Conservation (phyloP, 805 yeast genomes). For the Saccharomycopsis malanga region DNA sequence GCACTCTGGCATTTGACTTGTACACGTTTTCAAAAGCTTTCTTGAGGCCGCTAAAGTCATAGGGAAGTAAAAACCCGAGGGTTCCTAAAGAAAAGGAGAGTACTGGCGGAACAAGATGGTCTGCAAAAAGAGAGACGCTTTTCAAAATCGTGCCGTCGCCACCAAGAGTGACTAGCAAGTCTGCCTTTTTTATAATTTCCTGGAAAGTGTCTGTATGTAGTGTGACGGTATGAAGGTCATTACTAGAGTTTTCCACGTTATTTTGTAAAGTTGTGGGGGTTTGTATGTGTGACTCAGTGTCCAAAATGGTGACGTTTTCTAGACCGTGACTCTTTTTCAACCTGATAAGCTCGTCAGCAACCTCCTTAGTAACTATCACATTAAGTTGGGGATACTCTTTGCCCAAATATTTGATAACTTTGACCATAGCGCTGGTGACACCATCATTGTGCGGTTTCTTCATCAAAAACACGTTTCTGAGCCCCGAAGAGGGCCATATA, state of each 20-base stretch:
- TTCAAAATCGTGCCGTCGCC: constrained; percentile 92
- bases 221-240: constrained; percentile 22
- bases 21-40: constrained; percentile 61
- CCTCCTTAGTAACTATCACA: constrained; percentile 69
- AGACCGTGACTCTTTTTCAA: not conserved
- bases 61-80: constrained; percentile 81
- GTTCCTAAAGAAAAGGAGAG: constrained; percentile 87
- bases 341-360: constrained; percentile 55
- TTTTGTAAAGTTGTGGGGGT: no score
- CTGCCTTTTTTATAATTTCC: constrained; percentile 61
- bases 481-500: constrained; percentile 57
- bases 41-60: constrained; percentile 58
- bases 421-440: constrained; percentile 60
- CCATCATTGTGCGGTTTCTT: constrained; percentile 75
- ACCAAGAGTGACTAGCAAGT: constrained; percentile 77
- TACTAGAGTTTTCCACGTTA: constrained; percentile 19
- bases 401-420: constrained; percentile 56
- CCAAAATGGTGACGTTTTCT: not conserved
- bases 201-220: constrained; percentile 45
- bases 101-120: constrained; percentile 76
- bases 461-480: constrained; percentile 69
- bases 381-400: constrained; percentile 62
- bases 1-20: constrained; percentile 58
- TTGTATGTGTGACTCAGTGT: no score
- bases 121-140: constrained; percentile 73